A percentile compares a stretch with the other conserved stretches of the same genome.
These are phyloP conservation scores for Ambrosiella beaveri DNA, from an alignment of 2,329 filamentous ascomycete genomes.

Conservation along the genomic window DNA sequence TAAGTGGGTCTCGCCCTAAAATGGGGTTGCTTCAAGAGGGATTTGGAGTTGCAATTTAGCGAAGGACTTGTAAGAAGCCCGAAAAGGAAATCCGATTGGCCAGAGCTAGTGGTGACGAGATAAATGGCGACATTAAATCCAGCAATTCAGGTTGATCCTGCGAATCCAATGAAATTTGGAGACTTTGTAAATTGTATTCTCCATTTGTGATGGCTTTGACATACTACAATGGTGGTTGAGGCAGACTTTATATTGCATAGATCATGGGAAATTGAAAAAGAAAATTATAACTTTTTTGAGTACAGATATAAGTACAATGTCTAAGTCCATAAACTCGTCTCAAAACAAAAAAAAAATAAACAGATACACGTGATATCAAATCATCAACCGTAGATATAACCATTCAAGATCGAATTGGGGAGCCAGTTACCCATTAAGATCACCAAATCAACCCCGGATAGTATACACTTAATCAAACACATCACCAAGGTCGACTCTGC, in stretches of 20 bases:
- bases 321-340: neutral
- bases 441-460: neutral
- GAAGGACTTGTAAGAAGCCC: neutral
- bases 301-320: neutral
- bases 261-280: no score
- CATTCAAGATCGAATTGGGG: neutral
- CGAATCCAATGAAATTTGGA: no score
- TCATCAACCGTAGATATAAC: neutral
- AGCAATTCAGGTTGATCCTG: no score
- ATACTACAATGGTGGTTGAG: no score
- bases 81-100: neutral
- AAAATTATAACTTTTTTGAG: neutral
- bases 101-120: neutral
- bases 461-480: conserved; percentile 12
- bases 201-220: no score
- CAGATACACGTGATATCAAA: neutral
- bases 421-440: neutral
- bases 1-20: conserved; percentile 13
- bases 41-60: conserved; percentile 1
- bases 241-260: no score
- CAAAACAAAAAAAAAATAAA: neutral
- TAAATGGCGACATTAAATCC: no score
- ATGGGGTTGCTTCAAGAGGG: neutral
- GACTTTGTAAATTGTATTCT: no score
- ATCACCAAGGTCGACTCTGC: conserved; percentile 51